These are phyloP conservation scores for Blastobotrys elegans DNA, from an alignment of 1,139 yeast genomes.

Conservation along the genomic window DNA sequence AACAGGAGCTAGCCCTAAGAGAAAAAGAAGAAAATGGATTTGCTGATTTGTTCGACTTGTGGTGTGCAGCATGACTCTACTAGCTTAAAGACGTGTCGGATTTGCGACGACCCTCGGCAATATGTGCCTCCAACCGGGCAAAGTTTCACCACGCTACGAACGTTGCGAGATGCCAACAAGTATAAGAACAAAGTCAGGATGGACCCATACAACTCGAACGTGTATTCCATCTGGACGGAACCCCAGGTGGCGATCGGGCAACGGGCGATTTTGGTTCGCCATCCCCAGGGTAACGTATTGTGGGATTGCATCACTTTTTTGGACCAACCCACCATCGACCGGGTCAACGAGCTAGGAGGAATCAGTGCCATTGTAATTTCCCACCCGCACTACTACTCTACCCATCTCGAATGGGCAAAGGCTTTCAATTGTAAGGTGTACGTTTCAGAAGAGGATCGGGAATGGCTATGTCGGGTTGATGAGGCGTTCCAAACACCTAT, in stretches of 20 bases:
- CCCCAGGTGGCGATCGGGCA: conserved; percentile 25
- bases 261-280: conserved; percentile 20
- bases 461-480: conserved; percentile 17
- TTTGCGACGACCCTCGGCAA: conserved; percentile 26
- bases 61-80: conserved; percentile 13
- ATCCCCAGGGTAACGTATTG: conserved; percentile 19
- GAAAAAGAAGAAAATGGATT: conserved; percentile 1
- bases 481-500: conserved; percentile 13
- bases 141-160: conserved; percentile 19
- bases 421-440: conserved; percentile 20
- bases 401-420: conserved; percentile 21
- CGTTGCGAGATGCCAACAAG: conserved; percentile 9
- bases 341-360: conserved; percentile 20
- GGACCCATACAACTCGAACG: conserved; percentile 15
- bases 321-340: conserved; percentile 19
- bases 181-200: conserved; percentile 19
- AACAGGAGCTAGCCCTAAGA: background rate
- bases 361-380: conserved; percentile 20
- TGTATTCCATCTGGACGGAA: conserved; percentile 19
- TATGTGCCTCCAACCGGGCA: conserved; percentile 22
- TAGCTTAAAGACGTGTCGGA: conserved; percentile 11
- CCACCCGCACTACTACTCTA: conserved; percentile 22
- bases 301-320: conserved; percentile 24
- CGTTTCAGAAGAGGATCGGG: conserved; percentile 16
- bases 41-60: conserved; percentile 17